Conservation (phyloP, 805 yeast genomes). For the Candida koratica region DNA sequence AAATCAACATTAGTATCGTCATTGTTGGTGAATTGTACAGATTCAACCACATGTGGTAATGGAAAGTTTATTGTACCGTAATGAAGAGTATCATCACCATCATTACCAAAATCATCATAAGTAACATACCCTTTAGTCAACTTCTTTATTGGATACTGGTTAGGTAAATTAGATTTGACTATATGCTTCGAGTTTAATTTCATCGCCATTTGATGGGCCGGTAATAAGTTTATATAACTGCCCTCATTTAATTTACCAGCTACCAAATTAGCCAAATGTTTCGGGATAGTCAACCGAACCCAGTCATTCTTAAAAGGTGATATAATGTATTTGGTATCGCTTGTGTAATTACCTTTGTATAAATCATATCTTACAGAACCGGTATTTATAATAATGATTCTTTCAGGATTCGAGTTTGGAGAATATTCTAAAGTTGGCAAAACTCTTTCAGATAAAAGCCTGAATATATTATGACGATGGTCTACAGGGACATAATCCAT, state of each 20-base stretch:
- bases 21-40: constrained; percentile 31
- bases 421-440: constrained; percentile 42
- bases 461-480: constrained; percentile 49
- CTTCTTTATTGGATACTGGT: constrained; percentile 10
- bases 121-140: constrained; percentile 74
- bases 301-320: constrained; percentile 83
- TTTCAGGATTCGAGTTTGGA: constrained; percentile 21
- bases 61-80: constrained; percentile 54
- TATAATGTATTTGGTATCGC: constrained; percentile 74
- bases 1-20: constrained; percentile 49
- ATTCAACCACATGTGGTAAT: constrained; percentile 77
- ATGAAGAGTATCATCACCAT: constrained; percentile 82
- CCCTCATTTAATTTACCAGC: constrained; percentile 55
- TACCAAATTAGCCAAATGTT: constrained; percentile 50
- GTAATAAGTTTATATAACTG: constrained; percentile 38
- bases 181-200: constrained; percentile 2
- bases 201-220: constrained; percentile 21
- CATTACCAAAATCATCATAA: constrained; percentile 73
- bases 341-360: constrained; percentile 78
- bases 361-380: constrained; percentile 87
- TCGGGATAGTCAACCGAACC: constrained; percentile 63
- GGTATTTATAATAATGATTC: constrained; percentile 67
- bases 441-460: constrained; percentile 54
- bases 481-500: constrained; percentile 61
- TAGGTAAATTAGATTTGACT: neutral